Conservation (phyloP, 129 eudicot species). For the Rutidosis leptorrhynchoides region DNA sequence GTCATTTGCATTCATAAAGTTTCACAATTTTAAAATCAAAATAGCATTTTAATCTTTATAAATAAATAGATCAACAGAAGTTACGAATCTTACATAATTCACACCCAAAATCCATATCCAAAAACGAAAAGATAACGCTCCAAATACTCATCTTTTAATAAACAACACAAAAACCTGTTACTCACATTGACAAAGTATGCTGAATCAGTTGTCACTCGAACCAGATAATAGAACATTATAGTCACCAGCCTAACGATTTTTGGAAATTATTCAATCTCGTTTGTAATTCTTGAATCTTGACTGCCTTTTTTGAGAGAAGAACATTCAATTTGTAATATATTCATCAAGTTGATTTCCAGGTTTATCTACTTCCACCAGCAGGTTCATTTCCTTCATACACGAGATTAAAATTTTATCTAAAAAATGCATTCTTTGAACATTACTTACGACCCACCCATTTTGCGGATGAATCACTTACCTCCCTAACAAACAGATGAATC, state of each 20-base stretch:
- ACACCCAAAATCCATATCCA: constrained; percentile 23
- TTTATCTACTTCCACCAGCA: constrained; percentile 56
- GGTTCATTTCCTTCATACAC: constrained; percentile 55
- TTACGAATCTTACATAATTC: constrained; percentile 26
- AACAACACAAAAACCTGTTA: constrained; percentile 3
- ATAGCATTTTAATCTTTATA: constrained; percentile 24
- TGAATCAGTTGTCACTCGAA: constrained; percentile 34
- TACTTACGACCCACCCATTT: not conserved
- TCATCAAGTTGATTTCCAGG: constrained; percentile 69
- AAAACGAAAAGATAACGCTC: not conserved
- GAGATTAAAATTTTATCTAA: not conserved
- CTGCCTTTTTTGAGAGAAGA: constrained; percentile 58
- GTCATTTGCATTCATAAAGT: not conserved
- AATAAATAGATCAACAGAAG: constrained; percentile 16
- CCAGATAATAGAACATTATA: constrained; percentile 41
- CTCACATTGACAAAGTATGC: not conserved
- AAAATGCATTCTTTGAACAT: not conserved
- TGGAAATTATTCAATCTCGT: constrained; percentile 42
- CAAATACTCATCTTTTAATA: constrained; percentile 18
- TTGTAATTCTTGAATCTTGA: constrained; percentile 46
- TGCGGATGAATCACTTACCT: no score
- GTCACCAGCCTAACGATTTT: constrained; percentile 40
- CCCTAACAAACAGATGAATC: constrained; percentile 2
- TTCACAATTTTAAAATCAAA: constrained; percentile 19
- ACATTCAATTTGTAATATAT: constrained; percentile 50